These are phyloP conservation scores for Scutellaria minor DNA, from an alignment of 257 asterid genomes.

Conservation along the genomic window DNA sequence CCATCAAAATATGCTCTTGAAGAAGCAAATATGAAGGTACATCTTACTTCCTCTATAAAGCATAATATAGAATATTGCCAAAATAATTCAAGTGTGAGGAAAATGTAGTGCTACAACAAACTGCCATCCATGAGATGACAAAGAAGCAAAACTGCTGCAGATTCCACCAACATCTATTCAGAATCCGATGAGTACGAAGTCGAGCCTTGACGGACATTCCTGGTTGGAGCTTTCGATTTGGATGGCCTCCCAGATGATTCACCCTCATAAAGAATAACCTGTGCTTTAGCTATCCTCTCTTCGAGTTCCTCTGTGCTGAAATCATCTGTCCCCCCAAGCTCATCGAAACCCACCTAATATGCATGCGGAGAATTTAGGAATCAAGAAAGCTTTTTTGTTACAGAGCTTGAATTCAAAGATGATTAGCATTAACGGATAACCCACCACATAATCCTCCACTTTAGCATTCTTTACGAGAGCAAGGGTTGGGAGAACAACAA, in stretches of 20 bases:
- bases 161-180: slow-evolving; percentile 47
- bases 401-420: background rate
- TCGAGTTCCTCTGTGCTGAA: slow-evolving; percentile 94
- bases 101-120: slow-evolving; percentile 35
- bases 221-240: slow-evolving; percentile 61
- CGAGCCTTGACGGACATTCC: slow-evolving; percentile 74
- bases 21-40: background rate
- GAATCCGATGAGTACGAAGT: slow-evolving; percentile 79
- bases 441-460: slow-evolving; percentile 95
- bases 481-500: slow-evolving; percentile 89
- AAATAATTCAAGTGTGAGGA: slow-evolving; percentile 3
- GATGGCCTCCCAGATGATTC: slow-evolving; percentile 67
- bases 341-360: slow-evolving; percentile 90
- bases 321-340: slow-evolving; percentile 90
- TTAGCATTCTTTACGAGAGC: slow-evolving; percentile 90
- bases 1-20: slow-evolving; percentile 21
- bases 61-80: slow-evolving; percentile 6
- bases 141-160: slow-evolving; percentile 28
- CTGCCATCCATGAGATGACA: slow-evolving; percentile 36
- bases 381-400: slow-evolving; percentile 20
- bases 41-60: slow-evolving; percentile 18
- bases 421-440: slow-evolving; percentile 29
- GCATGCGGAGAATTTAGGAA: slow-evolving; percentile 15
- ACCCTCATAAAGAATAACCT: slow-evolving; percentile 70
- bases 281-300: slow-evolving; percentile 85